Evolutionary conservation across 208 protist species (phyloP).

Genomic region (Leishmania tropica): DNA sequence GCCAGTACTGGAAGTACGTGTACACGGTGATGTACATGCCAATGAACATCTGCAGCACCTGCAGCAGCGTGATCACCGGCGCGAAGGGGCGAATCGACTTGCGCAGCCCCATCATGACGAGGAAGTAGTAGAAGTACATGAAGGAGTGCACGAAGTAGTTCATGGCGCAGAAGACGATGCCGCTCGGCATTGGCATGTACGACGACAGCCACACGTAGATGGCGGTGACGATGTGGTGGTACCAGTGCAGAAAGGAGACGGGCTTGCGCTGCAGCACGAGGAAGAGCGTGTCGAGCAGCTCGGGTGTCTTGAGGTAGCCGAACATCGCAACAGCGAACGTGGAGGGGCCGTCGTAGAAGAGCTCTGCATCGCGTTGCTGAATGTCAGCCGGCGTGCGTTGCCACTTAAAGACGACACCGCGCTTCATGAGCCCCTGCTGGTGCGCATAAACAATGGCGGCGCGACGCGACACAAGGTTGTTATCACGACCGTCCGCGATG

Average conservation of each 20-base stretch:
- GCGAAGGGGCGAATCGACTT: conserved; percentile 62
- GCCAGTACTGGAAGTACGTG: conserved; percentile 39
- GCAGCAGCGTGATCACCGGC: conserved; percentile 76
- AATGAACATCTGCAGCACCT: conserved; percentile 92
- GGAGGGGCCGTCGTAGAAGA: conserved; percentile 25
- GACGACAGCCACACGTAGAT: conserved; percentile 91
- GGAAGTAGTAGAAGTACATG: conserved; percentile 95
- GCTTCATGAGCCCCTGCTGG: neutral
- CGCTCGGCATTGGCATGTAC: conserved; percentile 34
- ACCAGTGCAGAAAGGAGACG: conserved; percentile 28
- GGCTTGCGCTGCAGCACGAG: conserved; percentile 66
- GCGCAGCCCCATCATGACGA: conserved; percentile 57
- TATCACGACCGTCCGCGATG: neutral
- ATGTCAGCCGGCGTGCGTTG: conserved; percentile 23
- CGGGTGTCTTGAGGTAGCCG: conserved; percentile 32
- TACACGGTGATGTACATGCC: conserved; percentile 73
- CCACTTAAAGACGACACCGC: conserved; percentile 13
- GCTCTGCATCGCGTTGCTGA: conserved; percentile 25
- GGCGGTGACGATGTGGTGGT: conserved; percentile 58
- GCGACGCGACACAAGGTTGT: neutral
- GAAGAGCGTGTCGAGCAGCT: conserved; percentile 80
- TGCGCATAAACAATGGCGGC: neutral
- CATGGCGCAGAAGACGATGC: conserved; percentile 40
- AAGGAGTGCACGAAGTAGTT: conserved; percentile 78
- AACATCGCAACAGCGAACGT: conserved; percentile 58